phyloP scores from a whole-genome alignment of 768 basidiomycete species.

The Russula sp. region DNA sequence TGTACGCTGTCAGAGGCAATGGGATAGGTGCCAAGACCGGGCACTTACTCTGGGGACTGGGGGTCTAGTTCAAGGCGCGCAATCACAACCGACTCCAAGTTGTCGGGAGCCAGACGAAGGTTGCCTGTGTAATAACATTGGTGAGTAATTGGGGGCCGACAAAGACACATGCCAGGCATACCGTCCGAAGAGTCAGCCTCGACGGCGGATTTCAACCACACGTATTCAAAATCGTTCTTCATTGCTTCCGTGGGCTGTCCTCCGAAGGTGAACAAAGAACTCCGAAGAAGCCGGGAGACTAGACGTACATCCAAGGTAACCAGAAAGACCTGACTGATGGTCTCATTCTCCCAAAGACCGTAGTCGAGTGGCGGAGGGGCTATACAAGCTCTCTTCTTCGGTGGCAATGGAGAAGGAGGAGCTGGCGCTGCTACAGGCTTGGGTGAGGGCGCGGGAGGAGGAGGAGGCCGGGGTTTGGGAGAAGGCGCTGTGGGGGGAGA shows the following conservation, averaged over 20 bases:
- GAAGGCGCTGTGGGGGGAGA: conserved; percentile 30
- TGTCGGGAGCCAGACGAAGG: conserved; percentile 17
- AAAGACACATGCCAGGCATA: background rate
- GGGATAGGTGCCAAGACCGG: conserved; percentile 15
- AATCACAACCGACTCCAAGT: conserved; percentile 23
- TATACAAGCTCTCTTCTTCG: conserved; percentile 45
- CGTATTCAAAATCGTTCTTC: conserved; percentile 16
- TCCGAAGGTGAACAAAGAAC: conserved; percentile 1
- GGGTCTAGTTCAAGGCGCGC: conserved; percentile 21
- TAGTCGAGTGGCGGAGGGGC: conserved; percentile 44
- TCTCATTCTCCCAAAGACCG: conserved; percentile 67
- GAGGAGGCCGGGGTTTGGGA: conserved; percentile 31
- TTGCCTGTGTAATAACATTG: background rate
- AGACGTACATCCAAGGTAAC: conserved; percentile 71
- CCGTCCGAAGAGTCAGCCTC: conserved; percentile 15
- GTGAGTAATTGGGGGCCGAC: background rate
- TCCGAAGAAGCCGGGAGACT: background rate
- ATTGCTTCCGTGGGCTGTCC: conserved; percentile 22
- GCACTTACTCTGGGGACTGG: conserved; percentile 13
- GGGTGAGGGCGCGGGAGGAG: conserved; percentile 25
- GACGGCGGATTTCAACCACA: conserved; percentile 22
- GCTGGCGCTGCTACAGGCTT: conserved; percentile 30
- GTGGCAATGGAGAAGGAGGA: conserved; percentile 30
- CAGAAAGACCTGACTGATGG: conserved; percentile 60
- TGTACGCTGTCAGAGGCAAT: conserved; percentile 27